These are phyloP conservation scores for Curvularia verruculosa DNA, from an alignment of 2,329 filamentous ascomycete species.

Conservation along the genomic window DNA sequence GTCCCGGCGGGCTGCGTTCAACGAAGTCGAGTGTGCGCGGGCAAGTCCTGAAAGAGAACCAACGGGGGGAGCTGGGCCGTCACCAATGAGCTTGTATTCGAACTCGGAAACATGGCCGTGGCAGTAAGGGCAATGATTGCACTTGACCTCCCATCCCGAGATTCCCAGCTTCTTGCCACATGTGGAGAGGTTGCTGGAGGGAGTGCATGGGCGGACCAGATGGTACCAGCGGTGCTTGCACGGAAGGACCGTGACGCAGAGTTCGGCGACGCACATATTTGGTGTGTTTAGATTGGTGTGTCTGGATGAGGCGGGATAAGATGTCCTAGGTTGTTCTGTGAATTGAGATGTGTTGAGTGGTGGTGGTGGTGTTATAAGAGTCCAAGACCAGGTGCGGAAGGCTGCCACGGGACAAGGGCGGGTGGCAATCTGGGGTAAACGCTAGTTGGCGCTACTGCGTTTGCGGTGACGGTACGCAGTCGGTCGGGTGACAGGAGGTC, in stretches of 20 bases:
- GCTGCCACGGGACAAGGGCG: slow-evolving; percentile 28
- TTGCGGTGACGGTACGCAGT: slow-evolving; percentile 14
- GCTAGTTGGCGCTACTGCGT: slow-evolving; percentile 29
- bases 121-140: slow-evolving; percentile 57
- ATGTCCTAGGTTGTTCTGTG: slow-evolving; percentile 32
- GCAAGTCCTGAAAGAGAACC: slow-evolving; percentile 49
- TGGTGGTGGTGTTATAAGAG: slow-evolving; percentile 11
- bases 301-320: slow-evolving; percentile 32
- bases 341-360: slow-evolving; percentile 23
- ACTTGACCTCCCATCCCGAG: slow-evolving; percentile 58
- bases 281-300: slow-evolving; percentile 23
- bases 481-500: slow-evolving; percentile 14
- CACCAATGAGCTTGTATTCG: slow-evolving; percentile 56
- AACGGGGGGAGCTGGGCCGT: slow-evolving; percentile 47
- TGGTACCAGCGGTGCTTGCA: slow-evolving; percentile 60
- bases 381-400: slow-evolving; percentile 4
- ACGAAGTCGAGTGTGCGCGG: slow-evolving; percentile 48
- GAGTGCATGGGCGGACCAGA: slow-evolving; percentile 52
- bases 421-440: slow-evolving; percentile 33
- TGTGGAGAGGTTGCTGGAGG: slow-evolving; percentile 54
- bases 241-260: slow-evolving; percentile 55
- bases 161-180: slow-evolving; percentile 54
- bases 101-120: slow-evolving; percentile 47
- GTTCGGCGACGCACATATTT: slow-evolving; percentile 58
- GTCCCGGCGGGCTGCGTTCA: slow-evolving; percentile 47